Percentiles rank a stretch among this genome's conserved stretches.
Conservation (phyloP, 139 green algal species). For the Diplosphaera chodatii region DNA sequence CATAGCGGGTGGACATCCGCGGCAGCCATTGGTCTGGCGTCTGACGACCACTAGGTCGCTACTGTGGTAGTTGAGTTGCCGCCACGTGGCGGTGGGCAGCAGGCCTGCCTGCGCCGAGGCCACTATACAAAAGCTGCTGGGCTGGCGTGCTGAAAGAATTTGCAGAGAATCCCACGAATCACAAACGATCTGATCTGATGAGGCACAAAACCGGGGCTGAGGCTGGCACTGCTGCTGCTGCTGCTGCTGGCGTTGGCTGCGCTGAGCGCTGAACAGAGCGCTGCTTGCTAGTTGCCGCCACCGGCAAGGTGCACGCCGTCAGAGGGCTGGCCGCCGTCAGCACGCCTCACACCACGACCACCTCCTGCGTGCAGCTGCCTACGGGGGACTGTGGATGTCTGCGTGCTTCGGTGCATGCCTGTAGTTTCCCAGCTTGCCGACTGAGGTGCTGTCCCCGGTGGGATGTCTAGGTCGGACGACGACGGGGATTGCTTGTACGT, state of each 20-base stretch:
- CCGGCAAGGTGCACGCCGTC: conserved; percentile 1
- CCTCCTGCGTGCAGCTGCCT: conserved; percentile 2
- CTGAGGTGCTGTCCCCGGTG: no score
- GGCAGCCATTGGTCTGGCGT: background rate
- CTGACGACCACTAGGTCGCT: no score
- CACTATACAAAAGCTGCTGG: background rate
- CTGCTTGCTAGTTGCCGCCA: background rate
- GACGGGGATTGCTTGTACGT: no score
- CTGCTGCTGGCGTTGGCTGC: background rate
- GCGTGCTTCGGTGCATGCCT: background rate
- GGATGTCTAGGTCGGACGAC: no score
- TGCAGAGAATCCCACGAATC: conserved; percentile 8
- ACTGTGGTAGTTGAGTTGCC: no score
- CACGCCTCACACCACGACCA: conserved; percentile 13
- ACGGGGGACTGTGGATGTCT: background rate
- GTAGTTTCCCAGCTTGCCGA: background rate
- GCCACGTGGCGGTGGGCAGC: no score
- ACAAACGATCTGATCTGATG: background rate
- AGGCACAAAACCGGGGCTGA: background rate
- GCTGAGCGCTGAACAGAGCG: no score
- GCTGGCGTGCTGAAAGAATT: background rate
- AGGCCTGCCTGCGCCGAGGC: background rate
- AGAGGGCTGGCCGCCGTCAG: conserved; percentile 12
- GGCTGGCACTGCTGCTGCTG: background rate
- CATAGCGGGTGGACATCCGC: conserved; percentile 16